A percentile compares a stretch with the other conserved stretches of the same genome.
phyloP scores from a whole-genome alignment of 768 basidiomycete species.

The Agaricus bisporus region DNA sequence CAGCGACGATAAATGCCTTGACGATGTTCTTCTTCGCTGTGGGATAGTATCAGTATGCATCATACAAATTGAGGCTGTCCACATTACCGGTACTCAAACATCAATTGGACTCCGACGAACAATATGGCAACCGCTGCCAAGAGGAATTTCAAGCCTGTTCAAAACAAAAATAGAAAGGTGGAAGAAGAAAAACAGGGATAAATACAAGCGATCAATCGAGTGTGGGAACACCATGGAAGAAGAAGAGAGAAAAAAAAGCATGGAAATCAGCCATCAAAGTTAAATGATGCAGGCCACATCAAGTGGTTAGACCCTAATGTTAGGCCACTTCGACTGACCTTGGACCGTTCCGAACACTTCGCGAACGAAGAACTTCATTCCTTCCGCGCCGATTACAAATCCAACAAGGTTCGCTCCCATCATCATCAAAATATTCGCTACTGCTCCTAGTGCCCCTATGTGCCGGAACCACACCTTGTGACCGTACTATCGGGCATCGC shows the following conservation, averaged over 20 bases:
- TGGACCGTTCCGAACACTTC: slow-evolving; percentile 59
- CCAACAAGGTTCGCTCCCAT: slow-evolving; percentile 91
- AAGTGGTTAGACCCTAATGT: neutral
- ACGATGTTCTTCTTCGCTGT: slow-evolving; percentile 10
- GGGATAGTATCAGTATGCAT: neutral
- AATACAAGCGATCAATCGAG: neutral
- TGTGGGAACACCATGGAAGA: neutral
- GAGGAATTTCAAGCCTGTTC: slow-evolving; percentile 61
- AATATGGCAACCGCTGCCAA: slow-evolving; percentile 51
- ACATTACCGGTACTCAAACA: slow-evolving; percentile 92
- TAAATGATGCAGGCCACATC: neutral
- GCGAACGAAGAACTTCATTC: slow-evolving; percentile 56
- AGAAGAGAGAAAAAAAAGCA: neutral
- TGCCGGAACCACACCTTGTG: slow-evolving; percentile 77
- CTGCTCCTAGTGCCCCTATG: slow-evolving; percentile 74
- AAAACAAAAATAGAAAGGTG: too few relatives aligned
- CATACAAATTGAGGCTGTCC: neutral
- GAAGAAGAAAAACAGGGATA: too few relatives aligned
- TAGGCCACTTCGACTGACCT: slow-evolving; percentile 36
- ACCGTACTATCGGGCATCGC: slow-evolving; percentile 49
- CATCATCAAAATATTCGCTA: slow-evolving; percentile 84
- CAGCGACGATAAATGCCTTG: slow-evolving; percentile 45
- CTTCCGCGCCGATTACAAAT: slow-evolving; percentile 87
- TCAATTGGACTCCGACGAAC: slow-evolving; percentile 81
- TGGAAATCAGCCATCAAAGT: neutral